Evolutionary conservation across 176 grass and related monocot genomes (phyloP), one percentile per base, ranked within the genome.

Genomic region (Canna indica): DNA sequence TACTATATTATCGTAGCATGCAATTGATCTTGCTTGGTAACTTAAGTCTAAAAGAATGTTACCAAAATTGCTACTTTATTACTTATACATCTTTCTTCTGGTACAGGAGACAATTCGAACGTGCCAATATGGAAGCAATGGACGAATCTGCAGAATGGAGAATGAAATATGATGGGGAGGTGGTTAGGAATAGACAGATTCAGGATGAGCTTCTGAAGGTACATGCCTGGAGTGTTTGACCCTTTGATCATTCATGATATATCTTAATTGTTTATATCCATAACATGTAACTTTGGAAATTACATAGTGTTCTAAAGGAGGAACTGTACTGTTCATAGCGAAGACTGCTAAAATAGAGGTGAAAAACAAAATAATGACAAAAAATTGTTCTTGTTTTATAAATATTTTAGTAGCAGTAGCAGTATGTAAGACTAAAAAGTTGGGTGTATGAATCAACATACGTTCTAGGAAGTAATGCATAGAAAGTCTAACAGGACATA

Each of bases 61-160:
- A n/a, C 5, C 35, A 7, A 66, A 66, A 22, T 63, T 30, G 14
- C 35, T 25, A 24, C 33, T 39, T 9, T 66, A 5, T 36, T 66
- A 41, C 32, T 39, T 11, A n/a, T 65, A 8, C 34, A 36, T n/a
- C 7, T 20, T 38, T 13, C 10, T 20, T 38, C 25, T 24, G 35
- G 8, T 29, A 30, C 68, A 85, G 78, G 59, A 36, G 64, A 27
- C 45, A 84, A 79, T 76, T 69, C 69, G 83, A 84, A 7, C 79
- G 90, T 34, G 88, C 86, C 46, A 96, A 87, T 72, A 54, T 96
- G 71, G 93, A 96, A 79, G 88, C 93, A 13, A 96, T 96, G 93
- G 93, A 96, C 79, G 93, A 96, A 83, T 96, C 93, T 69, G 93
- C 88, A 7, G 93, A 91, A 81, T 96, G 93, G 86, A 86, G 88